A percentile compares a stretch with the other conserved stretches of the same genome.
phyloP scores from a whole-genome alignment of 2,329 filamentous ascomycete genomes.

The Botrytis medusae region DNA sequence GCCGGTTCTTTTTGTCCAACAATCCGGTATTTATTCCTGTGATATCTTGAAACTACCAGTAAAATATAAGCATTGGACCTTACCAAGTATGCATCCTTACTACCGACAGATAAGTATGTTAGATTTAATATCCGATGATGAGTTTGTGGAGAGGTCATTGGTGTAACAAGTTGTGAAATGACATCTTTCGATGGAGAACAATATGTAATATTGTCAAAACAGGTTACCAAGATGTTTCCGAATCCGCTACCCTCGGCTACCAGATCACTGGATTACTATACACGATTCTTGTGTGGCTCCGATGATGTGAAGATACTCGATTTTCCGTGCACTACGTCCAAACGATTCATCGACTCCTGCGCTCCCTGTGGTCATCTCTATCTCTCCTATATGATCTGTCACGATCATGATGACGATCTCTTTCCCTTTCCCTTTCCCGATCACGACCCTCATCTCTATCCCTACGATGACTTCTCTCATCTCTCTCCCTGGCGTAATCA shows the following conservation, averaged over 20 bases:
- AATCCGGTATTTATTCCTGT: neutral
- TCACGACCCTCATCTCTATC: conserved; percentile 39
- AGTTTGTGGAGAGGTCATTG: neutral
- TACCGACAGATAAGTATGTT: neutral
- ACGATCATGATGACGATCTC: conserved; percentile 20
- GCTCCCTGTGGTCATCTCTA: conserved; percentile 33
- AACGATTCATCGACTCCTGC: conserved; percentile 19
- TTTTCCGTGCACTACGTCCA: conserved; percentile 16
- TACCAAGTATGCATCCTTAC: neutral
- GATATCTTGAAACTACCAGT: neutral
- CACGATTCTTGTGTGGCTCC: neutral
- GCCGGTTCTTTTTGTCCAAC: neutral
- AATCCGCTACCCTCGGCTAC: neutral
- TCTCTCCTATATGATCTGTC: conserved; percentile 32
- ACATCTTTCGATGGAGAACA: neutral
- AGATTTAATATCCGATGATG: neutral
- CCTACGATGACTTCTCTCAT: conserved; percentile 42
- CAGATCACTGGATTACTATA: neutral
- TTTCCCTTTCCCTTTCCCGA: conserved; percentile 33
- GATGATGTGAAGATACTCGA: neutral
- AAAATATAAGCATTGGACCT: neutral
- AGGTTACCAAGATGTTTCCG: neutral
- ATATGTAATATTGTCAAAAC: neutral
- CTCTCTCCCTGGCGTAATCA: conserved; percentile 45
- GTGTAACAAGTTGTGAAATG: neutral